Evolutionary conservation across 495 filamentous ascomycete species (phyloP).

Genomic region (Trypethelium eluteriae): DNA sequence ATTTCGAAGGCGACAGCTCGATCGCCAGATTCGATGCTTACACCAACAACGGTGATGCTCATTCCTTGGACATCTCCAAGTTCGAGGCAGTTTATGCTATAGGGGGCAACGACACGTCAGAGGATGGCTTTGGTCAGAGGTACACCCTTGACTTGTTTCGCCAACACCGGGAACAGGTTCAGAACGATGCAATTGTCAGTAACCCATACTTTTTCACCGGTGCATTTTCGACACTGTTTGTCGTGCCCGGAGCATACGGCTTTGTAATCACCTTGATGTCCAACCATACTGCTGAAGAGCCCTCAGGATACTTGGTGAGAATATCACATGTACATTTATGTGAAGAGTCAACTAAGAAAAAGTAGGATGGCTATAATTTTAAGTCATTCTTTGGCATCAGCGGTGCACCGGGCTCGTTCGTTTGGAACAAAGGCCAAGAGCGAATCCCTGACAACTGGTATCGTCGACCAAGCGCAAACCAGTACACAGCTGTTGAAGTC

Average conservation of each 20-base stretch:
- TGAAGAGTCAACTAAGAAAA: neutral
- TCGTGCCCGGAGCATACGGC: conserved; percentile 18
- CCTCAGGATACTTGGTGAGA: conserved; percentile 25
- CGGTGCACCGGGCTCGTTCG: conserved; percentile 22
- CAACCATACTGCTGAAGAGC: conserved; percentile 29
- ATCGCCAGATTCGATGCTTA: conserved; percentile 44
- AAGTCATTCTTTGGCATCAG: conserved; percentile 24
- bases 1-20: conserved; percentile 49
- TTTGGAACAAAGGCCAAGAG: conserved; percentile 23
- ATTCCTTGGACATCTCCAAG: conserved; percentile 13
- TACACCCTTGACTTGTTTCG: conserved; percentile 22
- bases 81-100: conserved; percentile 14
- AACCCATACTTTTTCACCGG: conserved; percentile 36
- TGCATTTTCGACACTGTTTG: conserved; percentile 27
- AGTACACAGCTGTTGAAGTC: conserved; percentile 37
- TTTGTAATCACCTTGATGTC: conserved; percentile 29
- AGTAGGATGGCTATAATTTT: conserved; percentile 15
- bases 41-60: conserved; percentile 23
- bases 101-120: conserved; percentile 29
- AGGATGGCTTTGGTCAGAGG: conserved; percentile 11
- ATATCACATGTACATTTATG: neutral
- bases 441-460: conserved; percentile 52
- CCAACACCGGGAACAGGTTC: conserved; percentile 22
- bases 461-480: conserved; percentile 39
- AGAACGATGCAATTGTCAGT: conserved; percentile 26